Percentiles rank a stretch among this genome's conserved stretches.
Conservation (phyloP, 331 rosid species). For the Phaseolus coccineus region DNA sequence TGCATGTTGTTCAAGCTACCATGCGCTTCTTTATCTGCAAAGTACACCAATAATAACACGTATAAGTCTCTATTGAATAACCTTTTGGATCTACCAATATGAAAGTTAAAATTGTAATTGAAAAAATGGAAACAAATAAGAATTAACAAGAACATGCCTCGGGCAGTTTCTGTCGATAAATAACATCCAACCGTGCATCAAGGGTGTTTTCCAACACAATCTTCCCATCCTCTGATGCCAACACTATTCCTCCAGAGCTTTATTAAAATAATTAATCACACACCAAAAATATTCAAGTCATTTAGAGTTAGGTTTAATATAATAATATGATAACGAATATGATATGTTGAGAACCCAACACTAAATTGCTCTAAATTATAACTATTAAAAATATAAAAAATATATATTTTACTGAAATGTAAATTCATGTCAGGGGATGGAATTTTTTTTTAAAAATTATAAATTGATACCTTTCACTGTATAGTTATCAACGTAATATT, state of each 20-base stretch:
- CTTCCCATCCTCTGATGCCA: constrained; percentile 68
- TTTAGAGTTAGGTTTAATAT: neutral
- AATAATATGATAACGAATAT: neutral
- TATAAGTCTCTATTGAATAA: neutral
- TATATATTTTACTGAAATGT: no score
- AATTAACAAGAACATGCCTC: constrained; percentile 45
- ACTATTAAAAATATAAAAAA: no score
- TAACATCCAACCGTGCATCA: constrained; percentile 54
- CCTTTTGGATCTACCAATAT: neutral
- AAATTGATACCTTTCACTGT: no score
- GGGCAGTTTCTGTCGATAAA: constrained; percentile 58
- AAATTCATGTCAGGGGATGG: no score
- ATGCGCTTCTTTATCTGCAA: constrained; percentile 59
- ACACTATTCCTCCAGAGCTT: constrained; percentile 61
- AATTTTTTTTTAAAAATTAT: no score
- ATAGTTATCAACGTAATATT: no score
- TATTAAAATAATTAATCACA: constrained; percentile 8
- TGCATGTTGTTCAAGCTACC: constrained; percentile 28
- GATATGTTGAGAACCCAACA: no score
- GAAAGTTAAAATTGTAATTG: neutral
- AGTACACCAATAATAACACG: neutral
- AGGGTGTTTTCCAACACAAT: constrained; percentile 66
- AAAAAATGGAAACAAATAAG: constrained; percentile 18
- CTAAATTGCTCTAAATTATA: no score
- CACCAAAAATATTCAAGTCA: neutral